Conservation (phyloP, 805 yeast species). For the Millerozyma miso region DNA sequence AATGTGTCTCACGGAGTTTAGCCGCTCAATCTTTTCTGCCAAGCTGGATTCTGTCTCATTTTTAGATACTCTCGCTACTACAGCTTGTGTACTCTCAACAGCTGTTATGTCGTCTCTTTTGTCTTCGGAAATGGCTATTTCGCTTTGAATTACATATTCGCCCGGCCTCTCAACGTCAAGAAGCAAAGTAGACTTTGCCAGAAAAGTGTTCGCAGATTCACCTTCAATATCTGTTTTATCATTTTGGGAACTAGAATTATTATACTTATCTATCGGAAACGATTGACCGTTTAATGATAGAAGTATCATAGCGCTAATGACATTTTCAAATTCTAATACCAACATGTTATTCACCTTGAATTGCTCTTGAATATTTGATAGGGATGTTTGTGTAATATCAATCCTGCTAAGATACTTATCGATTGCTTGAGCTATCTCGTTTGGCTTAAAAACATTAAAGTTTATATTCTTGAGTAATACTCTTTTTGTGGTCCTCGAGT, state of each 20-base stretch:
- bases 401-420: slow-evolving; percentile 43
- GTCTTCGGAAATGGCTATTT: slow-evolving; percentile 12
- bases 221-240: slow-evolving; percentile 9
- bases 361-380: slow-evolving; percentile 28
- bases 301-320: slow-evolving; percentile 52
- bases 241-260: slow-evolving; percentile 9
- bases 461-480: slow-evolving; percentile 30
- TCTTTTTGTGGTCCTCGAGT: slow-evolving; percentile 30
- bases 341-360: slow-evolving; percentile 34
- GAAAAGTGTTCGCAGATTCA: slow-evolving; percentile 1
- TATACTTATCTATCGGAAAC: slow-evolving; percentile 25
- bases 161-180: slow-evolving; percentile 24
- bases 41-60: slow-evolving; percentile 42
- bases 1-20: slow-evolving; percentile 39
- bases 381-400: slow-evolving; percentile 36
- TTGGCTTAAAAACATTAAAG: slow-evolving; percentile 28
- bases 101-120: slow-evolving; percentile 21
- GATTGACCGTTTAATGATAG: slow-evolving; percentile 38
- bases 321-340: slow-evolving; percentile 48
- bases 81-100: slow-evolving; percentile 43
- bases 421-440: slow-evolving; percentile 41
- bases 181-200: slow-evolving; percentile 5
- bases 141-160: slow-evolving; percentile 31
- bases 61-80: slow-evolving; percentile 46
- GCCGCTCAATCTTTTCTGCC: slow-evolving; percentile 34